These are phyloP conservation scores for Teunomyces tritomae DNA, from an alignment of 805 yeast species.

Conservation along the genomic window DNA sequence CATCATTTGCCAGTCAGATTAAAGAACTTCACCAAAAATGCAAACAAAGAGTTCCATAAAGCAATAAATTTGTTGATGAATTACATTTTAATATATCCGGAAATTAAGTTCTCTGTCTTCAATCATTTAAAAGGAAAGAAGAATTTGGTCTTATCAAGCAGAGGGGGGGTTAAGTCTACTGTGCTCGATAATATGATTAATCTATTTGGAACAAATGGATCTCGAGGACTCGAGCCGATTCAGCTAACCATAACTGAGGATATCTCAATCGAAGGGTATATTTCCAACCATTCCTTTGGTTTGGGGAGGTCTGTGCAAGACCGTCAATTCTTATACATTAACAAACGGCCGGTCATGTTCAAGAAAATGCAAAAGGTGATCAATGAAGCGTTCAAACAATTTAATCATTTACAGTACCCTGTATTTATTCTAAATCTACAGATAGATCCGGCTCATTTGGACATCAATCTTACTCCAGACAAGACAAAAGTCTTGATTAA, in stretches of 20 bases:
- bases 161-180: constrained; percentile 45
- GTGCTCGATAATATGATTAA: constrained; percentile 54
- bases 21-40: constrained; percentile 65
- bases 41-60: constrained; percentile 69
- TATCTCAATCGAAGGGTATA: constrained; percentile 51
- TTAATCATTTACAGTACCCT: constrained; percentile 73
- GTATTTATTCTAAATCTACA: constrained; percentile 59
- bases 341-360: constrained; percentile 68
- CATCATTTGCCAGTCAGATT: constrained; percentile 75
- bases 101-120: constrained; percentile 58
- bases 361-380: constrained; percentile 55
- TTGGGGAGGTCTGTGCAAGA: constrained; percentile 63
- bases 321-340: constrained; percentile 72
- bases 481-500: constrained; percentile 71
- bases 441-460: constrained; percentile 54
- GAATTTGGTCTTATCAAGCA: constrained; percentile 55
- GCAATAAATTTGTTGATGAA: constrained; percentile 61
- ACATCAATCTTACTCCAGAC: constrained; percentile 90
- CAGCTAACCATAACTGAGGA: constrained; percentile 37
- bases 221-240: constrained; percentile 55
- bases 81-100: constrained; percentile 60
- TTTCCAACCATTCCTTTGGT: constrained; percentile 80
- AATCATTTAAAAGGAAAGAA: constrained; percentile 48
- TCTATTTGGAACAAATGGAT: constrained; percentile 68
- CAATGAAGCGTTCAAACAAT: constrained; percentile 71